phyloP scores from a whole-genome alignment of 2,329 filamentous ascomycete species.

The Myriosclerotinia curreyana region DNA sequence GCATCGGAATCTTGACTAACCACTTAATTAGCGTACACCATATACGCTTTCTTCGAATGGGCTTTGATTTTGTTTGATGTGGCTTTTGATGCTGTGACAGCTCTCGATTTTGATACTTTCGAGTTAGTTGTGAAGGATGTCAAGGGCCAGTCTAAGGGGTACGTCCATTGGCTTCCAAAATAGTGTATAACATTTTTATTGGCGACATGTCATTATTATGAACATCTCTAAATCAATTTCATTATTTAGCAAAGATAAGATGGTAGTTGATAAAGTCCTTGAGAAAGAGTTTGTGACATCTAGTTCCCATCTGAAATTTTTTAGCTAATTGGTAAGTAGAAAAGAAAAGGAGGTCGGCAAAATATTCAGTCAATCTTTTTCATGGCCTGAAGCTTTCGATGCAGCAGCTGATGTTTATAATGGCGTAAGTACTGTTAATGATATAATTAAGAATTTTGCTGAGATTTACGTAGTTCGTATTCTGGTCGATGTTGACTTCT shows the following conservation, averaged over 20 bases:
- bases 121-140: slow-evolving; percentile 86
- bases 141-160: slow-evolving; percentile 93
- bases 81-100: slow-evolving; percentile 91
- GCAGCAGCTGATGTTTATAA: slow-evolving; percentile 87
- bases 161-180: slow-evolving; percentile 92
- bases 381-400: slow-evolving; percentile 71
- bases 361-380: slow-evolving; percentile 69
- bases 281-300: slow-evolving; percentile 69
- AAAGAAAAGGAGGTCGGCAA: slow-evolving; percentile 72
- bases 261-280: slow-evolving; percentile 49
- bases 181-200: slow-evolving; percentile 57
- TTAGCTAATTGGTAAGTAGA: slow-evolving; percentile 46
- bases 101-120: slow-evolving; percentile 84
- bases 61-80: slow-evolving; percentile 91
- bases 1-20: slow-evolving; percentile 6
- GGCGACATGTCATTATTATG: slow-evolving; percentile 32
- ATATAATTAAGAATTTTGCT: slow-evolving; percentile 18
- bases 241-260: slow-evolving; percentile 43
- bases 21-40: slow-evolving; percentile 75
- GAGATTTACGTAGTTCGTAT: slow-evolving; percentile 65
- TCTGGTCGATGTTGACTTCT: slow-evolving; percentile 92
- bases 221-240: slow-evolving; percentile 38
- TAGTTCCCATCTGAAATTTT: slow-evolving; percentile 30
- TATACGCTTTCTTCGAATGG: slow-evolving; percentile 98
- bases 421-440: slow-evolving; percentile 58